These are phyloP conservation scores for Naegleria lovaniensis DNA, from an alignment of 208 protist genomes.

Conservation along the genomic window DNA sequence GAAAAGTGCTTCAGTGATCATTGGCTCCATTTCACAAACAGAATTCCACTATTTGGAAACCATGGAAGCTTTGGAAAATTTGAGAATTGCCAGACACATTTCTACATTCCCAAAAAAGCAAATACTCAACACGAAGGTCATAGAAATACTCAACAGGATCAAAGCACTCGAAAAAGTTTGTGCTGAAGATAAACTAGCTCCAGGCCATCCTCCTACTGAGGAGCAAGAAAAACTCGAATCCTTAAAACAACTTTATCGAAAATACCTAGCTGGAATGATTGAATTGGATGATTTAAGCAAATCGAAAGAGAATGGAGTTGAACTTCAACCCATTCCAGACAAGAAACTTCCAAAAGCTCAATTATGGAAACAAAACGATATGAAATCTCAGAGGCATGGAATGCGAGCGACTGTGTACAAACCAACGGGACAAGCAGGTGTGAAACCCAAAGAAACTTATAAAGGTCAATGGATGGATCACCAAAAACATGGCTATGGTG, in stretches of 20 bases:
- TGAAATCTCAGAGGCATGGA: conserved; percentile 1
- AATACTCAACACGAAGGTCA: background rate
- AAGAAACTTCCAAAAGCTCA: background rate
- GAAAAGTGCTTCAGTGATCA: background rate
- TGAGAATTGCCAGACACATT: background rate
- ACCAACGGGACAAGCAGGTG: background rate
- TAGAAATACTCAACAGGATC: background rate
- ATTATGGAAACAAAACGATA: conserved; percentile 23
- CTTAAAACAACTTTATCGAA: background rate
- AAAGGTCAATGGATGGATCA: conserved; percentile 66
- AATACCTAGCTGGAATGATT: background rate
- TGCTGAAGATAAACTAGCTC: background rate
- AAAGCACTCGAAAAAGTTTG: background rate
- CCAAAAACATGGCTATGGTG: conserved; percentile 55
- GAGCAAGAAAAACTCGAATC: background rate
- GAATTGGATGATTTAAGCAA: background rate
- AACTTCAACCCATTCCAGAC: background rate
- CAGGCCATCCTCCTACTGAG: background rate
- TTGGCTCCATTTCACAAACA: background rate
- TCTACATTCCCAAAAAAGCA: background rate
- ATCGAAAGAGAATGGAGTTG: too few species aligned
- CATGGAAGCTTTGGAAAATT: conserved; percentile 10
- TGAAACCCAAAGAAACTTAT: background rate
- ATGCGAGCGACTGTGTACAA: background rate
- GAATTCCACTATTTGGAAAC: conserved; percentile 26